phyloP scores from a whole-genome alignment of 345 rosid species.

The Hibiscus syriacus region DNA sequence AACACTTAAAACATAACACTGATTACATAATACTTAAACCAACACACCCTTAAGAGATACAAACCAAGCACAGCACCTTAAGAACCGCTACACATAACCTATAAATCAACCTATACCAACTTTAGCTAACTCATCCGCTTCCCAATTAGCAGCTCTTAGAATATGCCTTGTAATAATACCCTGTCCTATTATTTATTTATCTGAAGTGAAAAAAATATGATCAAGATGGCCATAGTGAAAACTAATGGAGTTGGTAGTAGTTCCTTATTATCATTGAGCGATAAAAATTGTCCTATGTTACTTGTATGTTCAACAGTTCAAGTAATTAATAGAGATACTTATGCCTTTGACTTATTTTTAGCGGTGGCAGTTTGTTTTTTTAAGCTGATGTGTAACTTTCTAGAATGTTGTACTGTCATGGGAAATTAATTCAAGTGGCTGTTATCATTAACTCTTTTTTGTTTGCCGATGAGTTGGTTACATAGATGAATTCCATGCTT shows the following conservation, averaged over 20 bases:
- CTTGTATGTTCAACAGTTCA: not conserved
- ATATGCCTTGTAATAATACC: too few relatives aligned
- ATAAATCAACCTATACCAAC: too few relatives aligned
- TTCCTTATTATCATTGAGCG: not conserved
- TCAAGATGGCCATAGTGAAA: not conserved
- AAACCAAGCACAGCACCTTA: too few relatives aligned
- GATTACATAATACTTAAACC: too few relatives aligned
- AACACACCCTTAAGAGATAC: too few relatives aligned
- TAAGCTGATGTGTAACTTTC: not conserved
- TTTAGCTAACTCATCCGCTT: too few relatives aligned
- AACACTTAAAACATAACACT: too few relatives aligned
- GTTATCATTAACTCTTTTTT: not conserved
- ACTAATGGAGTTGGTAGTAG: not conserved
- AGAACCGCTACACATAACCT: too few relatives aligned
- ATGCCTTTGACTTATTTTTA: not conserved
- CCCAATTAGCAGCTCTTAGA: too few relatives aligned
- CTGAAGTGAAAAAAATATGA: too few relatives aligned
- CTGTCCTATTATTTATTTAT: too few relatives aligned
- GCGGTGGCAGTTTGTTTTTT: not conserved
- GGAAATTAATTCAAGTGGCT: not conserved
- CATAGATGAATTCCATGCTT: not conserved
- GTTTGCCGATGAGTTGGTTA: not conserved
- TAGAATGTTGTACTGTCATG: not conserved
- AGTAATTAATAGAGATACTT: not conserved
- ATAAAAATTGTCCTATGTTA: not conserved